A percentile compares a stretch with the other conserved stretches of the same genome.
phyloP scores from a whole-genome alignment of 805 yeast genomes.

The Schwanniomyces pseudopolymorphus region DNA sequence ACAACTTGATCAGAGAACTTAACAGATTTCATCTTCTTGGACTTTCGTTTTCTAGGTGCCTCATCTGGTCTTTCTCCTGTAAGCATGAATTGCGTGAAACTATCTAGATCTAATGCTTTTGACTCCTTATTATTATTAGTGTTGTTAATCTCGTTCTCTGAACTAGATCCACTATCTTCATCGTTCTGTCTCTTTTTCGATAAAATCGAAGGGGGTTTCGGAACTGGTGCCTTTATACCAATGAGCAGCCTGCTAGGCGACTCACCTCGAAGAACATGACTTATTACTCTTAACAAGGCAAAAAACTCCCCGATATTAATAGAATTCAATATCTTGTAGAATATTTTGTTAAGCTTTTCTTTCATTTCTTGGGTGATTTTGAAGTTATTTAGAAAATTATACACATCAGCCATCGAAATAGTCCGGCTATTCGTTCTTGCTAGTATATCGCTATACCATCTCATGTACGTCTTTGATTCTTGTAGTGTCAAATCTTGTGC shows the following conservation, averaged over 20 bases:
- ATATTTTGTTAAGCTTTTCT: slow-evolving; percentile 50
- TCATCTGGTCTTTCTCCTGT: slow-evolving; percentile 74
- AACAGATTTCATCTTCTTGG: slow-evolving; percentile 55
- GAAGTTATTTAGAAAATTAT: slow-evolving; percentile 75
- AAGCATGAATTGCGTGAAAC: slow-evolving; percentile 78
- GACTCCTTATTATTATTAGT: slow-evolving; percentile 3
- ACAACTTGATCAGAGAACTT: slow-evolving; percentile 70
- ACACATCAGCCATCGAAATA: slow-evolving; percentile 74
- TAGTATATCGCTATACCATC: slow-evolving; percentile 90
- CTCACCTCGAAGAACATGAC: slow-evolving; percentile 62
- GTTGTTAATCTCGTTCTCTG: slow-evolving; percentile 5
- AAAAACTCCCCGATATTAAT: slow-evolving; percentile 89
- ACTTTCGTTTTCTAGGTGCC: slow-evolving; percentile 34
- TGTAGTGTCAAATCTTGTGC: slow-evolving; percentile 68
- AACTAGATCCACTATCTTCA: slow-evolving; percentile 29
- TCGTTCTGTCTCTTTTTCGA: slow-evolving; percentile 56
- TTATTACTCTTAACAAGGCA: slow-evolving; percentile 75
- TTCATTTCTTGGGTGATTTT: slow-evolving; percentile 54
- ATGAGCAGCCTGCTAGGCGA: slow-evolving; percentile 58
- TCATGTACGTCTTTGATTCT: slow-evolving; percentile 80
- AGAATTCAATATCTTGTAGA: slow-evolving; percentile 50
- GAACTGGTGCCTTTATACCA: slow-evolving; percentile 59
- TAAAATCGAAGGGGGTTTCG: slow-evolving; percentile 78
- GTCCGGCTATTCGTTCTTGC: slow-evolving; percentile 66
- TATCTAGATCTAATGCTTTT: slow-evolving; percentile 71